Evolutionary conservation across 1,139 yeast genomes (phyloP).

Genomic region (Magnusiomyces clavatus): DNA sequence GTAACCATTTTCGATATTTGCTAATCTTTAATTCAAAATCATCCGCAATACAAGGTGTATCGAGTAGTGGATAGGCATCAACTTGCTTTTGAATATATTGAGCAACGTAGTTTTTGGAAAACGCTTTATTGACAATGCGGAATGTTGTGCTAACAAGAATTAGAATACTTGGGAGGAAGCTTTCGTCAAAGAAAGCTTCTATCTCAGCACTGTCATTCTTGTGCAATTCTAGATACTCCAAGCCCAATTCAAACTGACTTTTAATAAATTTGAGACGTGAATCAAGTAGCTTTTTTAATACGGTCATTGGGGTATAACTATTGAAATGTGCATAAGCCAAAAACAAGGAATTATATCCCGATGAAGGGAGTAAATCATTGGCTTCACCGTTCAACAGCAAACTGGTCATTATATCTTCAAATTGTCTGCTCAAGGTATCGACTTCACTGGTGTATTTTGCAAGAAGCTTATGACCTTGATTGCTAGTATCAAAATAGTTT

Average conservation of each 20-base stretch:
- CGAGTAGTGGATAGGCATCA: constrained; percentile 20
- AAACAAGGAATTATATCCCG: constrained; percentile 15
- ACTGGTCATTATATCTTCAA: constrained; percentile 7
- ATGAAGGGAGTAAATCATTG: constrained; percentile 8
- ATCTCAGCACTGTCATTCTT: background rate
- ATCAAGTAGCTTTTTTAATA: constrained; percentile 14
- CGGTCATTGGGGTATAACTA: constrained; percentile 12
- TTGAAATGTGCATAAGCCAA: constrained; percentile 20
- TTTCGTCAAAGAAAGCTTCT: background rate
- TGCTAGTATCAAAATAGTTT: background rate
- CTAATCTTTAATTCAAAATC: constrained; percentile 41
- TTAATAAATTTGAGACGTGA: constrained; percentile 8
- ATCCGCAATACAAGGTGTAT: constrained; percentile 20
- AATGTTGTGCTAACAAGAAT: constrained; percentile 19
- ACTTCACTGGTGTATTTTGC: too few species aligned
- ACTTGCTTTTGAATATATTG: constrained; percentile 19
- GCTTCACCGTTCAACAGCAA: constrained; percentile 13
- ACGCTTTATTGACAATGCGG: constrained; percentile 18
- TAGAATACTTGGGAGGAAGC: constrained; percentile 12
- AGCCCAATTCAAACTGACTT: background rate
- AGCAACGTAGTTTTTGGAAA: constrained; percentile 20
- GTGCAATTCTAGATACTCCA: background rate
- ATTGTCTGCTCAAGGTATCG: background rate
- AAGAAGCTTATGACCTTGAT: background rate
- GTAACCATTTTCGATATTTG: constrained; percentile 71